Evolutionary conservation across 2,329 filamentous ascomycete genomes (phyloP), one percentile per base, ranked within the genome.

Genomic region (Colletotrichum simmondsii): DNA sequence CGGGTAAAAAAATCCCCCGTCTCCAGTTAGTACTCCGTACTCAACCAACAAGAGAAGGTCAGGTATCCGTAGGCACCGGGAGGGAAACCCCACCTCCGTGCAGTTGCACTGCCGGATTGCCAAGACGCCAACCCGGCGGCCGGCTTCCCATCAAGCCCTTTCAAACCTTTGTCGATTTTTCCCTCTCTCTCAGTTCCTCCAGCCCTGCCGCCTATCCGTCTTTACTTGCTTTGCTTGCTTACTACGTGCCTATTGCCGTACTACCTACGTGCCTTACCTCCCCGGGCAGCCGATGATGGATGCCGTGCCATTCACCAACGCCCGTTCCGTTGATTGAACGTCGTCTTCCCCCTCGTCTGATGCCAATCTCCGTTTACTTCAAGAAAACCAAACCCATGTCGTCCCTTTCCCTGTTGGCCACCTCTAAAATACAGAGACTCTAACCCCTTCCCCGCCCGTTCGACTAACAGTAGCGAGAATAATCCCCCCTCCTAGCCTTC

Each of bases 101-200:
- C 68, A 65, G 52, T 61, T 70, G 65, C 70, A 72, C 70, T 65
- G 70, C 70, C 70, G 70, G 65, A 70, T 57, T 65, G 66, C 70
- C 66, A 72, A 72, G 70, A 22, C 60, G 65, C 66, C 70, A 72
- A 64, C 42, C 42, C 49, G 65, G 70, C 46, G 69, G 42, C 70
- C 70, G 60, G 64, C 49, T 60, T 52, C 59, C 70, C 70, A 63
- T 70, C 37, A 42, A 42, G 37, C 30, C 30, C 30, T 32, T 32
- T 32, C 30, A 65, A 53, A 26, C 35, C 19, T 67, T n/a, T 57
- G 53, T 65, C 60, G 19, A 53, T 49, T 58, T 32, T 26, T 57
- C 54, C 42, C 16, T 32, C 42, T 19, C 37, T 46, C 16, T 12
- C 42, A 42, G 37, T 42, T 42, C 14, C 14, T 19, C 52, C 52